Evolutionary conservation across 2,329 filamentous ascomycete genomes (phyloP).

Genomic region (Achaetomium macrosporum): DNA sequence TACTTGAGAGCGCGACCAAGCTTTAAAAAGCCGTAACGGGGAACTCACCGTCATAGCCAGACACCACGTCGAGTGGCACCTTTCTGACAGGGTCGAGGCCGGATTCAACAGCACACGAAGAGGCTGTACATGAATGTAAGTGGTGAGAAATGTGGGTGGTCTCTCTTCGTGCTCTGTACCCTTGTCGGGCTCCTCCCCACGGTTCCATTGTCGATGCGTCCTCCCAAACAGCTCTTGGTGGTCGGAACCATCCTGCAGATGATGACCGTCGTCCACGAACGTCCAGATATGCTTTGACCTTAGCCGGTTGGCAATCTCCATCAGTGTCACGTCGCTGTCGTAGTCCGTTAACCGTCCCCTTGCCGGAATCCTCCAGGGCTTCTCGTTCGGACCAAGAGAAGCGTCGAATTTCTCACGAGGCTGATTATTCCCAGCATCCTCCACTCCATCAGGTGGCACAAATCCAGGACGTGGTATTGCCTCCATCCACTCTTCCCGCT

Average conservation of each 20-base stretch:
- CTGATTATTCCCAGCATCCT: too few species aligned
- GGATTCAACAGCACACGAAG: slow-evolving; percentile 8
- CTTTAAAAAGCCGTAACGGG: background rate
- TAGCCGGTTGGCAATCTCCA: background rate
- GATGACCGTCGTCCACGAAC: slow-evolving; percentile 5
- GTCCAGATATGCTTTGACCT: background rate
- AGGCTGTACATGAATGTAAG: background rate
- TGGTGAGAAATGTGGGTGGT: background rate
- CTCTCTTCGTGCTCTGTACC: background rate
- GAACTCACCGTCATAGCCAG: slow-evolving; percentile 1
- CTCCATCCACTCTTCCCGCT: slow-evolving; percentile 1
- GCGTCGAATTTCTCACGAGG: too few species aligned
- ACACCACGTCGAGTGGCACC: slow-evolving; percentile 1
- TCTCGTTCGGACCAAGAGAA: background rate
- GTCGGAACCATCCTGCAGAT: background rate
- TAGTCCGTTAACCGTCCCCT: background rate
- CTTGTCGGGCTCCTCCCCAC: background rate
- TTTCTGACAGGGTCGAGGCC: slow-evolving; percentile 5
- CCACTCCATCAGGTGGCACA: background rate
- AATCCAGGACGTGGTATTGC: background rate
- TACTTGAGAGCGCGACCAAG: background rate
- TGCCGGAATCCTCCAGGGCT: background rate
- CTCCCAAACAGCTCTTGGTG: background rate
- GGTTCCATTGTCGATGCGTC: background rate
- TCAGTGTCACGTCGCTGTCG: background rate